Conservation (phyloP, 1,284 basidiomycete genomes). For the Papiliotrema flavescens region DNA sequence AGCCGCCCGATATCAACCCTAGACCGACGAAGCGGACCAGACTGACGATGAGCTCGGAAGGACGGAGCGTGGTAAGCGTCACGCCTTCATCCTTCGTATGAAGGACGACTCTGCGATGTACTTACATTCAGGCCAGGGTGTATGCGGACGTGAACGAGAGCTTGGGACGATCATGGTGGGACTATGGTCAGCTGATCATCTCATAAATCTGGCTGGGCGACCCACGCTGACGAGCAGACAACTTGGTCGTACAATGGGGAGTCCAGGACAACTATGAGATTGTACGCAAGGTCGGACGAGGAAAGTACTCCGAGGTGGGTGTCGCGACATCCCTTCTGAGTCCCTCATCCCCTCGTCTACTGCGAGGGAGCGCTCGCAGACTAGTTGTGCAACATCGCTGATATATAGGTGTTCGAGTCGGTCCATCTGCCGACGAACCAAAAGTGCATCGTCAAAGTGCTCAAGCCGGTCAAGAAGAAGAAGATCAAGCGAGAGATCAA, state of each 20-base stretch:
- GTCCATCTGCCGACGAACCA: constrained; percentile 89
- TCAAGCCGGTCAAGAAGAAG: constrained; percentile 99
- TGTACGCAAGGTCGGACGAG: constrained; percentile 91
- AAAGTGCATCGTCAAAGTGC: constrained; percentile 97
- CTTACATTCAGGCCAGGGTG: constrained; percentile 51
- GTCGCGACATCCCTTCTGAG: background rate
- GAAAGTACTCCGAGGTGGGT: constrained; percentile 90
- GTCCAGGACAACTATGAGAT: constrained; percentile 98
- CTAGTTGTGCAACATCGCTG: background rate
- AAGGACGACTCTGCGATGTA: background rate
- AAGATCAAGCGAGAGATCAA: constrained; percentile 99
- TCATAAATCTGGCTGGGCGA: no score
- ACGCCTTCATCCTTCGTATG: background rate
- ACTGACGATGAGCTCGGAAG: constrained; percentile 9
- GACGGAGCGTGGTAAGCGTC: constrained; percentile 29
- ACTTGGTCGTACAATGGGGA: constrained; percentile 90
- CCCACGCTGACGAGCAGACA: constrained; percentile 57
- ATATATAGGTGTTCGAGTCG: constrained; percentile 86
- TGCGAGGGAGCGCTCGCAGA: background rate
- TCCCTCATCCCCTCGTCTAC: no score
- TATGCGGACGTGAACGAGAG: constrained; percentile 60
- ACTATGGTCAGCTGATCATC: constrained; percentile 53
- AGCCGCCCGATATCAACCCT: background rate
- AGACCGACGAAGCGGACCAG: background rate
- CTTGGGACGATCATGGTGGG: constrained; percentile 58